Base-by-base conservation (phyloP, 192 early-diverging fungal species). In the Linnemannia elongata region DNA sequence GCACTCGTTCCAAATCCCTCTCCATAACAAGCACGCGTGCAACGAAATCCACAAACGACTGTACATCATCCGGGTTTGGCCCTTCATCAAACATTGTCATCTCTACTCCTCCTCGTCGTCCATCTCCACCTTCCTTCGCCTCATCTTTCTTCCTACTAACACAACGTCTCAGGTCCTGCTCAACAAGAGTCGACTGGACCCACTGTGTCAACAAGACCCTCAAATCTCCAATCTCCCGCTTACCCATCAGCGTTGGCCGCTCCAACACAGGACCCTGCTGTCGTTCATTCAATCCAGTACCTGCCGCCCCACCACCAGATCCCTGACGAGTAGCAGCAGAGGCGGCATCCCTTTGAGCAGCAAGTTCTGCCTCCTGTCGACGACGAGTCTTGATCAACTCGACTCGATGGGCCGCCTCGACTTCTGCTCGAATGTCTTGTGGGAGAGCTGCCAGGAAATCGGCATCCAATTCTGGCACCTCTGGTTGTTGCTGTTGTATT, bases 11-110 rank as follows among this genome's bases (percentile, higher is more conserved):
- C 49, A 87, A 44, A 30, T 87, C 85, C 8, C 85, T 60, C 63
- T 87, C 85, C 85, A 87, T 87, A 10, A 57, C 72, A 30, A 87
- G 78, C 18, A 87, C 80, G 7, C 72, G 70, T 12, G 76, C 72
- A 73, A 87, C 55, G 75, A 78, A 87, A 9, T 81, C 85, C 8
- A 54, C 69, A 49, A 87, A 87, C 38, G 79, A 78, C 49, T 77
- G 30, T 2, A 87, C 85, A 77, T 87, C 85, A 38, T 87, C 85
- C 38, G 85, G 85, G 68, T 81, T 81, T 0, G 85, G 85, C 22
- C 85, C 85, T 63, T 81, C 80, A 47, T 87, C 85, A 68, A 74
- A 76, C 41, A 81, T 7, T 3, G 30, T 22, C 17, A 20, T n/a
- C 18, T 30, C 42, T 0, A 17, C 13, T 49, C 41, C 9, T 30